phyloP scores from a whole-genome alignment of 2,329 filamentous ascomycete genomes.

The Talaromyces sp. region DNA sequence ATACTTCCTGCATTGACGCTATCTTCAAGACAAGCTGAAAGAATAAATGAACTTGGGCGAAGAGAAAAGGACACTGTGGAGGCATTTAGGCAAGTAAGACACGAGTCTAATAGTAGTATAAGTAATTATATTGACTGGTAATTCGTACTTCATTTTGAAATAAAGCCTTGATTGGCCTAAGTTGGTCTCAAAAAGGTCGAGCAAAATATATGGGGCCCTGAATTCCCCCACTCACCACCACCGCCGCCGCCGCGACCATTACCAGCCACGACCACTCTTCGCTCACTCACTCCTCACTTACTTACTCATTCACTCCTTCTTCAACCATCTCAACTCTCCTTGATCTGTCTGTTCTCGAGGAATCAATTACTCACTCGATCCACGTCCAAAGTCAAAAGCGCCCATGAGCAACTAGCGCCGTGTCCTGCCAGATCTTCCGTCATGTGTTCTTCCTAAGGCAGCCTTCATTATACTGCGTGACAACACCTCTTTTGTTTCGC shows the following conservation, averaged over 20 bases:
- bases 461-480: conserved; percentile 4
- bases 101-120: background rate
- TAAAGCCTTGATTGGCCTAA: conserved; percentile 5
- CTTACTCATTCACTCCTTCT: background rate
- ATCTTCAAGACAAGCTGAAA: background rate
- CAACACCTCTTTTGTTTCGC: conserved; percentile 1
- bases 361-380: background rate
- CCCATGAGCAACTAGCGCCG: background rate
- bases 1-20: background rate
- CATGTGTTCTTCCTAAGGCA: conserved; percentile 16
- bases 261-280: background rate
- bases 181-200: background rate
- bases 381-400: background rate
- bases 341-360: background rate
- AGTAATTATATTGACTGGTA: background rate
- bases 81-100: background rate
- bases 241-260: background rate
- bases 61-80: background rate
- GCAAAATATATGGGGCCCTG: background rate
- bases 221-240: conserved; percentile 1
- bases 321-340: background rate
- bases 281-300: background rate
- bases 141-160: background rate
- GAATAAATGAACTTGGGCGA: background rate
- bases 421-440: conserved; percentile 6